Conservation (phyloP, 495 filamentous ascomycete species). For the Cairneyella variabilis region DNA sequence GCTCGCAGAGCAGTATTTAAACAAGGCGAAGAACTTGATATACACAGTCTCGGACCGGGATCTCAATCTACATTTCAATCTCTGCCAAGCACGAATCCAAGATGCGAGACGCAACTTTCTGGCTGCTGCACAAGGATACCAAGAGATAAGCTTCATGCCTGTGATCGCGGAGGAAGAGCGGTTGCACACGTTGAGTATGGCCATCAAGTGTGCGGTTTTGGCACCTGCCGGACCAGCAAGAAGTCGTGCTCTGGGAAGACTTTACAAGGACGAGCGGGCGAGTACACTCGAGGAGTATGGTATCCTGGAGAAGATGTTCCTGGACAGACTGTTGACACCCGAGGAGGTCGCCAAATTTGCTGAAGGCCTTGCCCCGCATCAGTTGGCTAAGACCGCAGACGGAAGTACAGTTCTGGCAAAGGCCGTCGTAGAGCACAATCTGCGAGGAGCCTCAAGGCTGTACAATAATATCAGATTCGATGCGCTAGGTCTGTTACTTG, state of each 20-base stretch:
- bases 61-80: conserved; percentile 76
- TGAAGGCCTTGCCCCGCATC: conserved; percentile 74
- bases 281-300: conserved; percentile 70
- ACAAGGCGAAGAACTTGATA: conserved; percentile 88
- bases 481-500: conserved; percentile 71
- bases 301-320: conserved; percentile 96
- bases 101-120: conserved; percentile 88
- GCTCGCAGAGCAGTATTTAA: conserved; percentile 78
- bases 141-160: conserved; percentile 70
- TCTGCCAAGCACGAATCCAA: conserved; percentile 87
- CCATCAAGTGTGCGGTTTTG: conserved; percentile 93
- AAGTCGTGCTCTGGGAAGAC: conserved; percentile 67
- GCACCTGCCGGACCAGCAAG: conserved; percentile 87
- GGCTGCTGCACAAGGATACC: conserved; percentile 84
- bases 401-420: conserved; percentile 91
- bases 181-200: conserved; percentile 75
- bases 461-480: conserved; percentile 87
- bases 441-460: conserved; percentile 77
- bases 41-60: conserved; percentile 69
- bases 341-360: conserved; percentile 85
- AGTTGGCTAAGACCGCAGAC: conserved; percentile 83
- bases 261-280: conserved; percentile 93
- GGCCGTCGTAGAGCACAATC: conserved; percentile 93
- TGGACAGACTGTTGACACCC: conserved; percentile 77
- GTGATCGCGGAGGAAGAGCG: conserved; percentile 77